Evolutionary conservation across 2,329 filamentous ascomycete genomes (phyloP).

Genomic region (Colletotrichum godetiae): DNA sequence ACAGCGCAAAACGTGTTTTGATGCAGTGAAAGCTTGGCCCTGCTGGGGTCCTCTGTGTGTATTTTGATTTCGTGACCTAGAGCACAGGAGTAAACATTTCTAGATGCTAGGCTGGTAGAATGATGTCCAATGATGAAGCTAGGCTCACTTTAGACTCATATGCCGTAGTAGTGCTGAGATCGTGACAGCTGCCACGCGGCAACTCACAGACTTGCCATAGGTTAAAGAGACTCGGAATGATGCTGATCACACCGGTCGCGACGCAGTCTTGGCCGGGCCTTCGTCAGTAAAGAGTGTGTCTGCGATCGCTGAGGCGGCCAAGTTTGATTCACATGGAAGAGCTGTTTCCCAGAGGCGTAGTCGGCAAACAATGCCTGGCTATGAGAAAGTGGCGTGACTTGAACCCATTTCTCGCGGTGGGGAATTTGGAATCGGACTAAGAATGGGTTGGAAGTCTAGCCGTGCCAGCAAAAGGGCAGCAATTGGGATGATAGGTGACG

Average conservation of each 20-base stretch:
- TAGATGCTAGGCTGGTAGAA: not conserved
- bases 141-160: not conserved
- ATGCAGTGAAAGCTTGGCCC: conserved; percentile 22
- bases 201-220: not conserved
- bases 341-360: conserved; percentile 22
- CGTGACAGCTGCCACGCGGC: not conserved
- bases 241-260: conserved; percentile 15
- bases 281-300: not conserved
- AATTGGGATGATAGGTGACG: conserved; percentile 25
- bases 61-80: not conserved
- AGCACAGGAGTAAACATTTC: not conserved
- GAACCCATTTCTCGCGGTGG: not conserved
- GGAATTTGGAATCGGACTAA: not conserved
- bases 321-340: conserved; percentile 24
- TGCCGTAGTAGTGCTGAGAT: not conserved
- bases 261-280: conserved; percentile 3
- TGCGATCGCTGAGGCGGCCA: not conserved
- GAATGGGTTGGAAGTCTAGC: not conserved
- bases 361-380: conserved; percentile 14
- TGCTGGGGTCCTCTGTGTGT: not conserved
- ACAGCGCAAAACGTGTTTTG: conserved; percentile 26
- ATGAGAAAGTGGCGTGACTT: conserved; percentile 16
- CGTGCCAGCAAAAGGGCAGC: not conserved
- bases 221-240: not conserved
- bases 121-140: not conserved